Evolutionary conservation across 2,329 filamentous ascomycete genomes (phyloP), one percentile per base, ranked within the genome.

Genomic region (Paraconiothyrium sp.): DNA sequence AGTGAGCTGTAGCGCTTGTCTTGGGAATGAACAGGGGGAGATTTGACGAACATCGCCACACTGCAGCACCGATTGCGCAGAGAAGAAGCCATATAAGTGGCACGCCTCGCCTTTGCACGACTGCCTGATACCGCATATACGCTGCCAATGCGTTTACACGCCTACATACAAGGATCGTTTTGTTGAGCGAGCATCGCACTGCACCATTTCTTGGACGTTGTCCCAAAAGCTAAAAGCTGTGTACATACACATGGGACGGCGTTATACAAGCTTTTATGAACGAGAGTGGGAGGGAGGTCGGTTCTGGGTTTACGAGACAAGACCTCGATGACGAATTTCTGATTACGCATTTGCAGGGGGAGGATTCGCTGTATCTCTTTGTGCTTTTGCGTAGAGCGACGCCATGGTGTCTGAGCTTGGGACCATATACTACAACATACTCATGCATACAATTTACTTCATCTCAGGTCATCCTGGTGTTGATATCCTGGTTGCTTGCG

Each of bases 1-100:
- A 69, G 72, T 2, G 73, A 76, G 62, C 34, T 76, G 34, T 63
- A 72, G 43, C 24, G 43, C 20, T 22, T 13, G n/a, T 37, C n/a
- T 20, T 7, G 16, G 16, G 8, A 16, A 14, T 20, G 14, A 7
- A 46, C 43, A 22, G 43, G 20, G 20, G 35, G 35, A 20, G 27
- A 30, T 7, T n/a, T 16, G 2, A 41, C 7, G 16, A 20, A 41
- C 3, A 41, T 41, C 14, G 37, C 37, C 11, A 6, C 14, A 20
- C 7, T 37, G n/a, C 2, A 41, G 6, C 39, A 41, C 39, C 6
- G 6, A 41, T 6, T 16, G 37, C n/a, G 39, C n/a, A n/a, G 39
- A n/a, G 5, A n/a, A 41, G 16, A n/a, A 7, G 7, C 14, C 39
- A 41, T n/a, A 20, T 16, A 20, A 41, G 39, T 16, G 16, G n/a